Evolutionary conservation across 2,329 filamentous ascomycete genomes (phyloP).

Genomic region (Claviceps digitariae): DNA sequence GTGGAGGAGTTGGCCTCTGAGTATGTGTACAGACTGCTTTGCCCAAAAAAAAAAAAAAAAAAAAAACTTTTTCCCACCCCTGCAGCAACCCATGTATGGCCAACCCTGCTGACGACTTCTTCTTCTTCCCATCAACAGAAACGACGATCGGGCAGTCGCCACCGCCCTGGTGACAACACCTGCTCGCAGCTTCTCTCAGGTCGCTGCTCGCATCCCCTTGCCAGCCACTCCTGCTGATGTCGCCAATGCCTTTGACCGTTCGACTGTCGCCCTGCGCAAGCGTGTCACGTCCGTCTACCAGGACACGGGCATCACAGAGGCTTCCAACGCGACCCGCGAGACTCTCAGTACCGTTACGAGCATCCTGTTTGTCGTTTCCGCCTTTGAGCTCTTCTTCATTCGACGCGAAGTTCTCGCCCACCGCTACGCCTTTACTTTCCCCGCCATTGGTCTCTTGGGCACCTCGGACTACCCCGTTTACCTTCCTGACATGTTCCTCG

Average conservation of each 20-base stretch:
- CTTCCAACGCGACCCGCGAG: constrained; percentile 52
- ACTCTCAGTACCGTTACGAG: constrained; percentile 58
- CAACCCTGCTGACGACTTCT: not conserved
- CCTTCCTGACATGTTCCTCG: constrained; percentile 67
- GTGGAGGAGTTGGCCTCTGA: constrained; percentile 31
- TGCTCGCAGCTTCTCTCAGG: constrained; percentile 37
- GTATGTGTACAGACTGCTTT: constrained; percentile 21
- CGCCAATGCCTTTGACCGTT: constrained; percentile 61
- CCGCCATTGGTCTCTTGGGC: constrained; percentile 41
- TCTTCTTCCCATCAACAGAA: constrained; percentile 11
- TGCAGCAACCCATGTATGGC: not conserved
- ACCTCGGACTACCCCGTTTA: constrained; percentile 48
- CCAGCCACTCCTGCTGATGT: constrained; percentile 71
- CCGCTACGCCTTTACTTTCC: constrained; percentile 59
- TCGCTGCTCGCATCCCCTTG: constrained; percentile 50
- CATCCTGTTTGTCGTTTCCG: constrained; percentile 53
- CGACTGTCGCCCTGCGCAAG: constrained; percentile 50
- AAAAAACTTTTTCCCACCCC: not conserved
- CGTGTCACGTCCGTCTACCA: constrained; percentile 51
- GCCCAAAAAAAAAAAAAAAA: no score
- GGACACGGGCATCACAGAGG: constrained; percentile 52
- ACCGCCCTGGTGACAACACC: constrained; percentile 36
- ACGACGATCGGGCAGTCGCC: constrained; percentile 23
- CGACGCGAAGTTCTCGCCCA: constrained; percentile 58
- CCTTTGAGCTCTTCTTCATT: constrained; percentile 58